Evolutionary conservation across 192 early-diverging fungal species (phyloP).

Genomic region (Umbelopsis sp.): DNA sequence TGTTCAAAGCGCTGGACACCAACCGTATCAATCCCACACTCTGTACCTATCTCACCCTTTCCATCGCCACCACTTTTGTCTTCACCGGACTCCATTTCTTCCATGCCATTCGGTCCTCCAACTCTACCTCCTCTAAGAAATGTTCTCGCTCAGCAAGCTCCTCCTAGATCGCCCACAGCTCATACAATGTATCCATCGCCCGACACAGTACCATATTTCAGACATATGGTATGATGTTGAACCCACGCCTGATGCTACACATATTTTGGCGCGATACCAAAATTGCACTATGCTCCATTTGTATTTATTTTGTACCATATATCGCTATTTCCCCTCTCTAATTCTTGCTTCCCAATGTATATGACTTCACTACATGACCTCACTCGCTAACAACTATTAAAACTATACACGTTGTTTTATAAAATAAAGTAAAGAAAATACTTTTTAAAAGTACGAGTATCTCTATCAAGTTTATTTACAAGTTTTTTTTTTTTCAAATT

Average conservation of each 20-base stretch:
- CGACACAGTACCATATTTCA: background rate
- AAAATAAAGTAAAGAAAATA: too few species aligned
- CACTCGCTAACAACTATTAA: too few species aligned
- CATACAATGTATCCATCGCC: background rate
- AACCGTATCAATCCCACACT: background rate
- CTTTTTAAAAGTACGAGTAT: too few species aligned
- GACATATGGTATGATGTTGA: constrained; percentile 8
- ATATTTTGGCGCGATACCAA: too few species aligned
- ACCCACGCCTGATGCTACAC: background rate
- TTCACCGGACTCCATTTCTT: background rate
- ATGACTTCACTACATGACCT: too few species aligned
- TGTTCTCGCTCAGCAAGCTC: too few species aligned
- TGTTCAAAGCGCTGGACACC: background rate
- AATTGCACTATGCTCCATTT: too few species aligned
- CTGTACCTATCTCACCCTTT: constrained; percentile 6
- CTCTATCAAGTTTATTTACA: constrained; percentile 4
- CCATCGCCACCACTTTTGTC: constrained; percentile 1
- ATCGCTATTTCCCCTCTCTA: too few species aligned
- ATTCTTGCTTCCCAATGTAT: too few species aligned
- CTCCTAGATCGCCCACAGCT: background rate
- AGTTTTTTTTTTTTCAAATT: background rate
- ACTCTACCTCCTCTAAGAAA: background rate
- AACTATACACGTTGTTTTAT: too few species aligned
- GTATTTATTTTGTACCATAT: too few species aligned
- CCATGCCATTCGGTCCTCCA: too few species aligned